Evolutionary conservation across 805 yeast species (phyloP), one percentile per base, ranked within the genome.

Genomic region (Monosporozyma servazzii): DNA sequence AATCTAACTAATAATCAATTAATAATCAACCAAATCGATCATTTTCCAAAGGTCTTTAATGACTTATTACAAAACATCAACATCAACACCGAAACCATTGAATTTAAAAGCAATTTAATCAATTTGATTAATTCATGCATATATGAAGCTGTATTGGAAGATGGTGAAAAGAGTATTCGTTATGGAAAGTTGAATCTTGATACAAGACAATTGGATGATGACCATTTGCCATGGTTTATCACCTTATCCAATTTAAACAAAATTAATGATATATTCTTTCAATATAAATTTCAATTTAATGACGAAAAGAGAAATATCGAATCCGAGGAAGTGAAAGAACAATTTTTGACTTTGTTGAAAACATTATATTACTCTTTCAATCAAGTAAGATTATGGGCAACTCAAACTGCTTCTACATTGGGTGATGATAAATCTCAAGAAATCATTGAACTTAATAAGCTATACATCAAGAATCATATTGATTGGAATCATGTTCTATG

Each of bases 401-500:
- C 62, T 44, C 60, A 62, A 51, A 48, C 59, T 4, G 63, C 57
- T 2, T 36, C 51, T 0, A 57, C 53, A 25, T 53, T 55, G 45
- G 60, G 49, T 29, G 54, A 56, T 20, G 45, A 58, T 0, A 58
- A 60, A 25, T 70, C 30, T n/a, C 39, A 48, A 40, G 39, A 31
- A 9, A 39, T 40, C 15, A 18, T 39, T n/a, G 18, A 18, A 13
- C 40, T 63, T 45, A 65, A 73, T 7, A 67, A 65, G 1, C 53
- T 68, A 11, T 67, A 55, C 48, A 31, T 55, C 5, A 57, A 59
- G 1, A 64, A 63, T 33, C 67, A 65, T 47, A 42, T 57, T 29
- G 55, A 52, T 29, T 89, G 96, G 96, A 78, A 84, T 11, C 69
- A 72, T 21, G 71, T 76, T 3, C 66, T 88, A 51, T 74, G 83